Evolutionary conservation across 1,284 basidiomycete genomes (phyloP).

Genomic region (Athelia sp.): DNA sequence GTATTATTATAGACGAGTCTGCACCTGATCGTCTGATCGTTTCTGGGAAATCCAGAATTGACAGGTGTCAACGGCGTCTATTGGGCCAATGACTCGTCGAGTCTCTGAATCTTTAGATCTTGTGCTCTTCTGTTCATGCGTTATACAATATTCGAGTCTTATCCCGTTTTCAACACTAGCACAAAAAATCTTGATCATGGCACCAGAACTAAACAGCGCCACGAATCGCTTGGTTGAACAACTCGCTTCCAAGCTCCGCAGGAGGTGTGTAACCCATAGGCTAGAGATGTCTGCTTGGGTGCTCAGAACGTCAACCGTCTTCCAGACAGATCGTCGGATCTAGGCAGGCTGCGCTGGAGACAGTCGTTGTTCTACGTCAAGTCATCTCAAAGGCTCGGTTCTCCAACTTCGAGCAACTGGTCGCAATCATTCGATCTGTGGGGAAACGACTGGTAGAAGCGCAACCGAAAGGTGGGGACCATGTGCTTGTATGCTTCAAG

Average conservation of each 20-base stretch:
- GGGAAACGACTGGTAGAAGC: conserved; percentile 82
- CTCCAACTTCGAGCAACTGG: conserved; percentile 82
- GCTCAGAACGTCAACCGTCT: neutral
- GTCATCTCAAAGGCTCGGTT: conserved; percentile 87
- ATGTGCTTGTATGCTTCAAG: conserved; percentile 2
- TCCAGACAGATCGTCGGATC: conserved; percentile 85
- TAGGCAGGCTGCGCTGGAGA: conserved; percentile 84
- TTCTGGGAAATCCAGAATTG: too few species aligned
- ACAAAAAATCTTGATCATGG: conserved; percentile 24
- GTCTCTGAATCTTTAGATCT: neutral
- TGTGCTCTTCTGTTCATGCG: conserved; percentile 1
- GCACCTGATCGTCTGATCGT: too few species aligned
- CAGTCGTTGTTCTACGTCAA: conserved; percentile 81
- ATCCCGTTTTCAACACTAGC: neutral
- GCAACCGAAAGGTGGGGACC: conserved; percentile 80
- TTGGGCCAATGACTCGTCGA: conserved; percentile 5
- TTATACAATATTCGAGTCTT: neutral
- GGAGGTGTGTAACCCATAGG: conserved; percentile 46
- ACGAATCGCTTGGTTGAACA: conserved; percentile 56
- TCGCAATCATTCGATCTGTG: conserved; percentile 76
- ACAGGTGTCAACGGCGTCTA: neutral
- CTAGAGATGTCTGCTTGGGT: conserved; percentile 3
- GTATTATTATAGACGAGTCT: too few species aligned
- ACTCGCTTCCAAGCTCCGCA: conserved; percentile 58
- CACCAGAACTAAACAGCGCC: conserved; percentile 32